Percentiles rank a stretch among this genome's conserved stretches.
Evolutionary conservation across 2,329 filamentous ascomycete genomes (phyloP).

Genomic region (Thielaviopsis populi): DNA sequence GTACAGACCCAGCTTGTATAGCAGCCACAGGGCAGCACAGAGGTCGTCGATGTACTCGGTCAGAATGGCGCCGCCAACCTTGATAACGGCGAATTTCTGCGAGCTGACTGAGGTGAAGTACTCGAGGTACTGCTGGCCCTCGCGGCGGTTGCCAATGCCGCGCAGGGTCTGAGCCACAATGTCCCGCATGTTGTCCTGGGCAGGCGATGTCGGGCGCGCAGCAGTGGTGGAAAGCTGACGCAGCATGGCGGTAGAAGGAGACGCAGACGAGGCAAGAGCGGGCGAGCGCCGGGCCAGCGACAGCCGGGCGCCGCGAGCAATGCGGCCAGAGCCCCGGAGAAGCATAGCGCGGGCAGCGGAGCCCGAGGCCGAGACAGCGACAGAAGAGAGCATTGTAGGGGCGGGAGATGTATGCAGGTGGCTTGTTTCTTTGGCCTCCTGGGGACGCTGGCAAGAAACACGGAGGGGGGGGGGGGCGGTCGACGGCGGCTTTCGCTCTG

Average conservation of each 20-base stretch:
- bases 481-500: neutral
- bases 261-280: neutral
- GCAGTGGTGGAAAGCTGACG: constrained; percentile 14
- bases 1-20: constrained; percentile 88
- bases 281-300: neutral
- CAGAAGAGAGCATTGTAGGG: constrained; percentile 14
- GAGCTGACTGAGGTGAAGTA: constrained; percentile 95
- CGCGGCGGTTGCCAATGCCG: constrained; percentile 89
- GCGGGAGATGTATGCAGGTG: neutral
- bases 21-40: constrained; percentile 74
- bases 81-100: constrained; percentile 96
- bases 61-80: constrained; percentile 91
- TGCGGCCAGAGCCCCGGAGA: constrained; percentile 1
- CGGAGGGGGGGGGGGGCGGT: neutral
- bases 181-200: constrained; percentile 22
- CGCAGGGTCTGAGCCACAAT: constrained; percentile 50
- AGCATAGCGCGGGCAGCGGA: constrained; percentile 12
- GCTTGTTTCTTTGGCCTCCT: neutral
- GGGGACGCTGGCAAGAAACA: neutral
- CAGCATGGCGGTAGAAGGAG: constrained; percentile 4
- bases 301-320: constrained; percentile 6
- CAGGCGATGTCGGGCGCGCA: constrained; percentile 18
- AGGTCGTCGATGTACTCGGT: constrained; percentile 88
- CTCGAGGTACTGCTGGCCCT: constrained; percentile 93
- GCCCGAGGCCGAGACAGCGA: constrained; percentile 12